Base-by-base conservation (phyloP, 1,284 basidiomycete species). In the Ceratobasidium sp. region DNA sequence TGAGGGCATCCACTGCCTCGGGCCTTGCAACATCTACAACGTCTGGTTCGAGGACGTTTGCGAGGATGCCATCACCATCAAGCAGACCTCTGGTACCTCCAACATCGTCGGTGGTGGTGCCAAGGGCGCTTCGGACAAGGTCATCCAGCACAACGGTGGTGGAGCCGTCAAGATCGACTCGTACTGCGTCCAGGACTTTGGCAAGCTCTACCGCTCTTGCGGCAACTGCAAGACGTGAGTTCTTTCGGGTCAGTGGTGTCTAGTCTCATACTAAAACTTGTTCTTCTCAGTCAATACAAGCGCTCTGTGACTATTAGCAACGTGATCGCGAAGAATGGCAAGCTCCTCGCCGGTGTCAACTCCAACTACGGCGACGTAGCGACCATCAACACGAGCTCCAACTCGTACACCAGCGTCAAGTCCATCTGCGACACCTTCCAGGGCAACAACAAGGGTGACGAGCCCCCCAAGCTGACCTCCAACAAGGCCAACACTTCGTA, bases 31-130 rank as follows among this genome's bases (percentile, higher is more conserved):
- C 38, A 80, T 54, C 73, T 80, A 82, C 70, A 81, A 83, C 61
- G 82, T 83, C 50, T 83, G 77, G 77, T 84, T 82, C 73, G 82
- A 82, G 79, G 82, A 84, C 73, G 83, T 84, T 26, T 84, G 82
- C 74, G 83, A 84, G 75, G 83, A 84, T 74, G 82, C 83, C 41
- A 82, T 83, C 44, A 74, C 73, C 26, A 55, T 74, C 54, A 74
- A 74, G 55, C 73, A 74, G 50, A 74, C 71, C 28, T 63, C 69
- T 23, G 73, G 67, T 38, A 72, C 61, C 4, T 72, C 70, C 30
- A 70, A 72, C 54, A 74, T 74, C 57, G 55, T 67, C 9, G 73
- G 73, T 57, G 67, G 73, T 54, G 73, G 73, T 21, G 73, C 73
- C 46, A 69, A 69, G 57, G 52, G 57, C 32, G 73, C 73, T 23